Base-by-base conservation (phyloP, 2,329 filamentous ascomycete genomes). In the Monilinia aucupariae region DNA sequence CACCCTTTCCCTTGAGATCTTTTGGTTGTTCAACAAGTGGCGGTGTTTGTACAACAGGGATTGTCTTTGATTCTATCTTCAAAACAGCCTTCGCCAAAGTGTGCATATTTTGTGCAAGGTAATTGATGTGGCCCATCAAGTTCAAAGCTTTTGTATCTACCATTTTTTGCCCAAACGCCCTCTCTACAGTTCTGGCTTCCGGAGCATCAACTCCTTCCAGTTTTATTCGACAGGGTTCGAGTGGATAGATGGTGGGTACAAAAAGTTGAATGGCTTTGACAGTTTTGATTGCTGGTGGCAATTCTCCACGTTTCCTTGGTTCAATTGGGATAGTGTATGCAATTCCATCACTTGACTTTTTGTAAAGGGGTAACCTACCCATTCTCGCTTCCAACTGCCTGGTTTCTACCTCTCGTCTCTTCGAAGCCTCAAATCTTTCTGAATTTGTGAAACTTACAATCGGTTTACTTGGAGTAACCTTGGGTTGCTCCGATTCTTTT, bases 311-410 rank as follows among this genome's bases (percentile, higher is more conserved):
- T 63, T 84, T 83, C 63, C 81, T 81, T 1, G 88, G 86, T 66
- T 90, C 85, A 3, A 94, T 76, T 0, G 89, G 88, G 15, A 93
- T 73, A 2, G 83, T 87, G 72, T 88, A 93, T 20, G 85, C 81
- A 64, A 87, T 79, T 1, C 88, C 89, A 74, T 92, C 88, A 37
- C 81, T 78, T 1, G 86, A 87, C 66, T 87, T 89, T 37, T 85
- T 82, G 71, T 89, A 94, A 43, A 84, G 75, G 1, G 85, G 80
- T 56, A 88, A 73, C 67, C 87, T 81, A 20, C 87, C 84, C 79
- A 94, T 85, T 39, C 90, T 84, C 34, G 89, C 82, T 76, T 92
- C 89, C 0, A 94, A 80, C 71, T 92, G 89, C 45, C 86, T 83
- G 30, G 84, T 83, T 72, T 93, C 88, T 54, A 81, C 78, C 25